Evolutionary conservation across 2,329 filamentous ascomycete species (phyloP).

Genomic region (Botrytis fragariae): DNA sequence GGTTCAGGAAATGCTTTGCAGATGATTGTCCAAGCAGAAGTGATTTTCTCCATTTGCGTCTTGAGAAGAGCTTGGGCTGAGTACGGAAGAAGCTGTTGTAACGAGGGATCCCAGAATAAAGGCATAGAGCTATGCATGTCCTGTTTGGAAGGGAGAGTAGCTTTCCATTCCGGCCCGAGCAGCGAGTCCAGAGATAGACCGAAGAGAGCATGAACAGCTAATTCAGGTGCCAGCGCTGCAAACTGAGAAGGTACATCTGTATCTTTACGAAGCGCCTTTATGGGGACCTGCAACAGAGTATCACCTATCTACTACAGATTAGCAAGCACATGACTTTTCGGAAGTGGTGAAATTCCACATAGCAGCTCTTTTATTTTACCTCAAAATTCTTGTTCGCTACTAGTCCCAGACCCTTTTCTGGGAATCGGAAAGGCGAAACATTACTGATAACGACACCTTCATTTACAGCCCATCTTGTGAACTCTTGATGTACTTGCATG

Average conservation of each 20-base stretch:
- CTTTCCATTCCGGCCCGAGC: constrained; percentile 58
- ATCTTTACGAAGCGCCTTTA: constrained; percentile 12
- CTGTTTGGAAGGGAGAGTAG: constrained; percentile 60
- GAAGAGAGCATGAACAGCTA: constrained; percentile 68
- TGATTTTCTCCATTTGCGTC: constrained; percentile 54
- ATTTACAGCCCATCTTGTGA: constrained; percentile 65
- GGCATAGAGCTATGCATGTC: constrained; percentile 61
- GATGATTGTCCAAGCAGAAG: constrained; percentile 49
- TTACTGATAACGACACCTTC: constrained; percentile 66
- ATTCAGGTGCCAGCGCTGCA: constrained; percentile 28
- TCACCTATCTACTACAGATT: constrained; percentile 16
- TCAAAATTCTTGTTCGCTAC: constrained; percentile 65
- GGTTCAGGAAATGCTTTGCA: constrained; percentile 43
- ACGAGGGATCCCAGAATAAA: constrained; percentile 48
- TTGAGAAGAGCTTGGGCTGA: constrained; percentile 47
- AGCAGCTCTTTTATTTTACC: constrained; percentile 44
- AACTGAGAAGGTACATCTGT: constrained; percentile 2
- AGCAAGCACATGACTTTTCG: constrained; percentile 5
- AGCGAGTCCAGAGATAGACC: constrained; percentile 60
- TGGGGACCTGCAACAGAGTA: constrained; percentile 7
- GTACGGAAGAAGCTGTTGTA: constrained; percentile 48
- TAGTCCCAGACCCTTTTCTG: constrained; percentile 74
- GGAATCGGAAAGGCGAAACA: constrained; percentile 64
- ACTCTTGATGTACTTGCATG: constrained; percentile 46
- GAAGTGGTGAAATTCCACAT: neutral